These are phyloP conservation scores for Aspergillus fumigatiaffinis DNA, from an alignment of 2,329 filamentous ascomycete genomes.

Conservation along the genomic window DNA sequence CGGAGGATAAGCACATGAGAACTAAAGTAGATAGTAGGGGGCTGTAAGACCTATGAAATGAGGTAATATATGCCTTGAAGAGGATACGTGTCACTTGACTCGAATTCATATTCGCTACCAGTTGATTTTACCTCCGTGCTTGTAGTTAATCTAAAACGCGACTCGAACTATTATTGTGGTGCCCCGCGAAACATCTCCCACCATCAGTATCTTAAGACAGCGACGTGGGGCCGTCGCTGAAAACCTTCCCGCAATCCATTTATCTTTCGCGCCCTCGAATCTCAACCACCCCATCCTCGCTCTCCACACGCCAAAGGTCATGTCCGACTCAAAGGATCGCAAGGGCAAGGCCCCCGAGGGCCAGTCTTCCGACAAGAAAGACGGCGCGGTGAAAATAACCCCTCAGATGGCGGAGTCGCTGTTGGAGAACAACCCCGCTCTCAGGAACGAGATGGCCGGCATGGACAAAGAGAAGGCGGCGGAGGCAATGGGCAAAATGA, in stretches of 20 bases:
- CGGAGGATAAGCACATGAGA: background rate
- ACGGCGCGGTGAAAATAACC: conserved; percentile 26
- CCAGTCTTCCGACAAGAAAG: conserved; percentile 16
- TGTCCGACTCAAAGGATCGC: conserved; percentile 32
- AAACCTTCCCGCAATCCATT: conserved; percentile 17
- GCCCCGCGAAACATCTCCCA: conserved; percentile 3
- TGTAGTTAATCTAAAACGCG: background rate
- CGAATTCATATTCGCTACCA: background rate
- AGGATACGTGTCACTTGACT: background rate
- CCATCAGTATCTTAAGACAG: background rate
- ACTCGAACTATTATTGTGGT: background rate
- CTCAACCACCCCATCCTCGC: conserved; percentile 7
- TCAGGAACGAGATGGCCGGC: conserved; percentile 69
- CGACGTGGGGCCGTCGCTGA: conserved; percentile 26
- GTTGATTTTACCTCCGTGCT: background rate
- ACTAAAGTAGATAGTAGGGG: background rate
- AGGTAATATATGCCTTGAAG: background rate
- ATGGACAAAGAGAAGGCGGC: conserved; percentile 59
- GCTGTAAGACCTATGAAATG: background rate
- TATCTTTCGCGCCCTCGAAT: conserved; percentile 9
- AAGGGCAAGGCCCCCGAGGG: conserved; percentile 31
- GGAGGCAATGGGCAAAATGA: conserved; percentile 48
- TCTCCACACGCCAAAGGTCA: conserved; percentile 16
- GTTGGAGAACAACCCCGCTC: conserved; percentile 54
- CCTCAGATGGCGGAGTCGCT: conserved; percentile 38